Evolutionary conservation across 208 protist species (phyloP), one percentile per base, ranked within the genome.

Genomic region (Acanthamoeba divionensis): DNA sequence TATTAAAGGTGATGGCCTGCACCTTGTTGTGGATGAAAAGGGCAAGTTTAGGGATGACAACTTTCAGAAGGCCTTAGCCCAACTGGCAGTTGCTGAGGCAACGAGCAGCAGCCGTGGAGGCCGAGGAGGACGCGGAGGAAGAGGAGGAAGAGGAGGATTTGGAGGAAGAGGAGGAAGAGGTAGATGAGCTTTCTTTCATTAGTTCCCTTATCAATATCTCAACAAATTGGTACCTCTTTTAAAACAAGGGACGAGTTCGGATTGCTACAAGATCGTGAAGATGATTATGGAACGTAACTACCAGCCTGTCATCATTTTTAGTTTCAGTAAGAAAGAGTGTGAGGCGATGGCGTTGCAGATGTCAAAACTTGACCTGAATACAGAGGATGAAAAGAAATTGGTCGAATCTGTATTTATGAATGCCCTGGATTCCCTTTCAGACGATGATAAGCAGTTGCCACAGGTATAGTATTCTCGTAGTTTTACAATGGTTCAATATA

Each of bases 261-360:
- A 86, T 73, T 87, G 45, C 71, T 96, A 95, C 50, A 91, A 98
- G 65, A 98, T 99, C 60, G 96, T 99, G 55, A 98, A 98, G 85
- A 96, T 99, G 66, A 97, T 98, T 36, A 99, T 99, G 97, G 95
- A 98, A 44, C 94, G 95, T 52, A 97, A 98, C 75, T 98, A 98
- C 93, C 96, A 98, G 91, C 99, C 98, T 0, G 97, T 99, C 12
- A 99, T 99, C 95, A 96, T 99, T 47, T 99, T 99, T 93, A 98
- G 96, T 63, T 99, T 99, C 92, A 96, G 96, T 48, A 99, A 99
- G 92, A 95, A 95, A 41, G 98, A 99, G 90, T 99, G 98, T 92
- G 98, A 99, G 94, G 93, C 93, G 29, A 97, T 98, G 85, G 98
- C 98, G 9, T 86, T 98, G 26, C 95, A 97, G 9, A 93, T 98